Conservation (phyloP, 371 early-diverging fungal species). For the Mortierella sp. region DNA sequence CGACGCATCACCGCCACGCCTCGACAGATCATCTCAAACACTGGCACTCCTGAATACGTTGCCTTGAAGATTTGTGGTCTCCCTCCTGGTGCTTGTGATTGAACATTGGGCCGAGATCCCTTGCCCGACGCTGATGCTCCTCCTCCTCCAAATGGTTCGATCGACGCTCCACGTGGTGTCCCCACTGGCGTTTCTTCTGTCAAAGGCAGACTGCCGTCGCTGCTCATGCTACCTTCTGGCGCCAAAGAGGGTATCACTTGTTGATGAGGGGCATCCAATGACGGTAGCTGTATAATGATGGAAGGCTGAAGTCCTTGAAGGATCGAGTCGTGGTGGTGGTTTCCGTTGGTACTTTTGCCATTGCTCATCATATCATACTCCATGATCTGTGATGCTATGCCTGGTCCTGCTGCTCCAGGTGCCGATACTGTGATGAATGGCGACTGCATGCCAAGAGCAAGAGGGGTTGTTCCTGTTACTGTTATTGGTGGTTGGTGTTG, state of each 20-base stretch:
- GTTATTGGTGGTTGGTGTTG: constrained; percentile 6
- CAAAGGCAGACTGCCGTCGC: neutral
- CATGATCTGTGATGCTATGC: too few species aligned
- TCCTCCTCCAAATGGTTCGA: neutral
- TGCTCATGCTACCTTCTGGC: neutral
- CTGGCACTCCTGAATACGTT: constrained; percentile 91
- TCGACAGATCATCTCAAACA: constrained; percentile 87
- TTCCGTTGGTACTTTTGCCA: too few species aligned
- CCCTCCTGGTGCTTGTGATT: neutral
- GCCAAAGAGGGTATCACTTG: too few species aligned
- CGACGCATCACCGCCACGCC: constrained; percentile 92
- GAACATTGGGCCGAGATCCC: neutral
- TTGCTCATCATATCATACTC: too few species aligned
- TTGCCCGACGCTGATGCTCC: too few species aligned
- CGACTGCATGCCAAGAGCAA: neutral
- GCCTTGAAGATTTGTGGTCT: constrained; percentile 62
- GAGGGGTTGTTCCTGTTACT: constrained; percentile 2
- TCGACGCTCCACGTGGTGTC: neutral
- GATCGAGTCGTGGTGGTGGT: too few species aligned
- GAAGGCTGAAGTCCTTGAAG: too few species aligned
- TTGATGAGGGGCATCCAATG: too few species aligned
- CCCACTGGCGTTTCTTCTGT: neutral
- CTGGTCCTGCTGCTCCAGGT: too few species aligned
- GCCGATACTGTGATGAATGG: too few species aligned
- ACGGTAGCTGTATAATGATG: too few species aligned